phyloP scores from a whole-genome alignment of 129 eudicot genomes.

The Dittrichia graveolens region DNA sequence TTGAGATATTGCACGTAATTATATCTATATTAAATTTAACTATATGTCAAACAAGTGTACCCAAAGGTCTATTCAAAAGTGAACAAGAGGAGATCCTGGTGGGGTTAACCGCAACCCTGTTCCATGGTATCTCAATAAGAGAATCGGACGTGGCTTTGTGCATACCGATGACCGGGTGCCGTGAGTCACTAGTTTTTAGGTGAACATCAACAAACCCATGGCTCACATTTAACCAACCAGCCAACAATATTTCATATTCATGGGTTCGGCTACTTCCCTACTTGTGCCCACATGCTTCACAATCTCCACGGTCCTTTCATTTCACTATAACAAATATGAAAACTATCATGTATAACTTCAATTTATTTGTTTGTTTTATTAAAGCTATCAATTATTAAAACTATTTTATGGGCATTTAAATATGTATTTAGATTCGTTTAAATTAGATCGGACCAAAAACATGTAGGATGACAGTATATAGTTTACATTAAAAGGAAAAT shows the following conservation, averaged over 20 bases:
- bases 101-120: conserved; percentile 14
- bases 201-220: neutral
- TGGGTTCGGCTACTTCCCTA: neutral
- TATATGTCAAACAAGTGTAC: neutral
- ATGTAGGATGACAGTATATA: too few species aligned
- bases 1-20: too few species aligned
- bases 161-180: neutral
- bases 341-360: too few species aligned
- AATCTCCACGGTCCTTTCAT: neutral
- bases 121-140: neutral
- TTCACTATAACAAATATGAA: neutral
- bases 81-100: conserved; percentile 12
- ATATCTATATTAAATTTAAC: too few species aligned
- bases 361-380: too few species aligned
- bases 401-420: too few species aligned
- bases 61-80: conserved; percentile 8
- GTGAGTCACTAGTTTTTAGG: too few species aligned
- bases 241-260: neutral
- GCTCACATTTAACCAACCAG: neutral
- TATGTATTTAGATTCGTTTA: too few species aligned
- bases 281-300: neutral
- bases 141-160: neutral
- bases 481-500: too few species aligned
- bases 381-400: too few species aligned
- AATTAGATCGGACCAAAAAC: too few species aligned